These are phyloP conservation scores for Piloderma croceum DNA, from an alignment of 768 basidiomycete genomes.

Conservation along the genomic window DNA sequence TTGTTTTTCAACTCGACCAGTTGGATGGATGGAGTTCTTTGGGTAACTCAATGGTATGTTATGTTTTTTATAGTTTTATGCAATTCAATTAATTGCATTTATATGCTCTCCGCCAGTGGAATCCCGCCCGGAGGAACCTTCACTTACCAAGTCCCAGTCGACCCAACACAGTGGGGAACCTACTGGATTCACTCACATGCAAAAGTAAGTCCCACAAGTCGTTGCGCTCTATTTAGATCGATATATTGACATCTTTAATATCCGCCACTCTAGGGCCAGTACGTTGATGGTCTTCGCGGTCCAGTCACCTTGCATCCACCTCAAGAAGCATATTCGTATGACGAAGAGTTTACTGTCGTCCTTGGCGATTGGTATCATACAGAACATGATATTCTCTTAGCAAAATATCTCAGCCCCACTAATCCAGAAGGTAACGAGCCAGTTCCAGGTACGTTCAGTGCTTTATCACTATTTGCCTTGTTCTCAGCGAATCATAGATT, in stretches of 20 bases:
- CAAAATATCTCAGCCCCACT: conserved; percentile 60
- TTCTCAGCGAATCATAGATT: conserved; percentile 40
- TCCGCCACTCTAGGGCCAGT: conserved; percentile 69
- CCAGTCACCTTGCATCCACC: conserved; percentile 74
- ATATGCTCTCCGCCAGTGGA: conserved; percentile 48
- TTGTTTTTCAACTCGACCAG: conserved; percentile 87
- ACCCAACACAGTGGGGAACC: conserved; percentile 69
- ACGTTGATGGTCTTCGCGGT: conserved; percentile 88
- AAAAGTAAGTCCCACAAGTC: conserved; percentile 34
- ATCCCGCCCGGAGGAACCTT: conserved; percentile 70
- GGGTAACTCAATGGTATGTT: conserved; percentile 75
- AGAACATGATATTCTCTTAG: conserved; percentile 56
- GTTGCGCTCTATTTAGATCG: background rate
- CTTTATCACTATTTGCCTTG: no score
- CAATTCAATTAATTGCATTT: no score
- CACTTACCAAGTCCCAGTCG: conserved; percentile 69
- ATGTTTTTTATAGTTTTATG: background rate
- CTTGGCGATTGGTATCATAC: conserved; percentile 92
- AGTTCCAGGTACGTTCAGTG: conserved; percentile 53
- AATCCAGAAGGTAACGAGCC: conserved; percentile 88
- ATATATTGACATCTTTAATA: conserved; percentile 2
- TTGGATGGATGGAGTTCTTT: conserved; percentile 87
- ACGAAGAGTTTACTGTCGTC: conserved; percentile 85
- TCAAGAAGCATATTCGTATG: conserved; percentile 61
- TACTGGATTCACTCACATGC: conserved; percentile 79